Conservation (phyloP, 1,284 basidiomycete genomes). For the Ganoderma lucidum region DNA sequence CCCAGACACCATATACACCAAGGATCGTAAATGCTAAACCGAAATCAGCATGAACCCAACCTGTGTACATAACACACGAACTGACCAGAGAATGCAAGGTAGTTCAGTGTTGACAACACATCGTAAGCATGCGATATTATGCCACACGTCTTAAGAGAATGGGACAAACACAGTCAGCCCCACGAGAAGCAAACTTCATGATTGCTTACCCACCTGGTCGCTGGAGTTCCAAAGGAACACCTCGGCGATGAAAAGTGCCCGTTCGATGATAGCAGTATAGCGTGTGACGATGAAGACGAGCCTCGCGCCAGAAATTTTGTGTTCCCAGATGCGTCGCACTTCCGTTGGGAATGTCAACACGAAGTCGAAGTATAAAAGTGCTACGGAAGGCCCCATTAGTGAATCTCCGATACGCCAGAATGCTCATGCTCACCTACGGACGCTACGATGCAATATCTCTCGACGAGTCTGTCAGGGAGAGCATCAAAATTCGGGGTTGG, state of each 20-base stretch:
- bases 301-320: slow-evolving; percentile 17
- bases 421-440: background rate
- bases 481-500: too few relatives aligned
- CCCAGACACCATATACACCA: slow-evolving; percentile 7
- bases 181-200: too few relatives aligned
- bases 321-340: slow-evolving; percentile 18
- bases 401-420: background rate
- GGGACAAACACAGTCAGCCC: background rate
- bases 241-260: slow-evolving; percentile 9
- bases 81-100: slow-evolving; percentile 7
- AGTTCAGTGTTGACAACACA: slow-evolving; percentile 3
- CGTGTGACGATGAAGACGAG: slow-evolving; percentile 23
- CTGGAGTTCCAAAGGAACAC: background rate
- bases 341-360: slow-evolving; percentile 16
- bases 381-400: background rate
- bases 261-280: slow-evolving; percentile 11
- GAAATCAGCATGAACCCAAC: background rate
- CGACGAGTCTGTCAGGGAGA: too few relatives aligned
- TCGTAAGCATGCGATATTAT: slow-evolving; percentile 2
- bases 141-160: slow-evolving; percentile 5
- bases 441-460: background rate
- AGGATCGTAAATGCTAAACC: slow-evolving; percentile 4
- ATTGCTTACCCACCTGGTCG: slow-evolving; percentile 3
- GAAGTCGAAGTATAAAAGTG: slow-evolving; percentile 16
- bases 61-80: background rate